A percentile compares a stretch with the other conserved stretches of the same genome.
Conservation (phyloP, 2,329 filamentous ascomycete genomes). For the Colletotrichum gloeosporioides region DNA sequence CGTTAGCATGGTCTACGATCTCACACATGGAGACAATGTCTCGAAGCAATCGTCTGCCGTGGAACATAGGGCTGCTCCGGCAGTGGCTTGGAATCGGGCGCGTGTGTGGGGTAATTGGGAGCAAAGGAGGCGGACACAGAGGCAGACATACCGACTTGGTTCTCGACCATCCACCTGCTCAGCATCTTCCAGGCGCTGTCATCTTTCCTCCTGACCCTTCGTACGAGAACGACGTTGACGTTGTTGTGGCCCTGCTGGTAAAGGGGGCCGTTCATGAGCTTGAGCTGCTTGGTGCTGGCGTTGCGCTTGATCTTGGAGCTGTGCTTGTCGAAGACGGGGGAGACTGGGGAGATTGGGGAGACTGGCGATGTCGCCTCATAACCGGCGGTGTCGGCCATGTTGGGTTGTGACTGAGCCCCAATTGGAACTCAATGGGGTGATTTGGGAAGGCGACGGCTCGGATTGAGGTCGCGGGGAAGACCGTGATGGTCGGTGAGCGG, state of each 20-base stretch:
- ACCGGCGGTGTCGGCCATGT: slow-evolving; percentile 18
- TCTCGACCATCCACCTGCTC: slow-evolving; percentile 74
- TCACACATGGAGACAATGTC: background rate
- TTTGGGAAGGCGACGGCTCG: background rate
- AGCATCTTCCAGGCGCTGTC: slow-evolving; percentile 66
- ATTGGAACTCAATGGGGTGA: slow-evolving; percentile 11
- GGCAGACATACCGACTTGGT: slow-evolving; percentile 74
- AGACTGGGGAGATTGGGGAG: background rate
- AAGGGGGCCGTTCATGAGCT: slow-evolving; percentile 59
- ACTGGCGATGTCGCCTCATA: slow-evolving; percentile 8
- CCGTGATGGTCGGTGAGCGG: background rate
- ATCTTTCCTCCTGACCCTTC: slow-evolving; percentile 65
- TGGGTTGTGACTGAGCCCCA: slow-evolving; percentile 1
- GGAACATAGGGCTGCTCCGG: background rate
- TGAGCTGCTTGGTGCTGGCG: slow-evolving; percentile 22
- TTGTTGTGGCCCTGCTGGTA: slow-evolving; percentile 58
- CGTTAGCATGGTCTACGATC: slow-evolving; percentile 25
- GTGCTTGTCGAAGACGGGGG: background rate
- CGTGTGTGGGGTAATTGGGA: background rate
- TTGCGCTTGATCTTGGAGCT: slow-evolving; percentile 8
- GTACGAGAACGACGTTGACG: slow-evolving; percentile 58
- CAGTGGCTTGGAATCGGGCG: background rate
- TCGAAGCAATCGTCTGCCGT: background rate
- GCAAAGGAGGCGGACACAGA: background rate
- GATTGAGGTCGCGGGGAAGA: background rate